Evolutionary conservation across 148 eudicot species (phyloP).

Genomic region (Rhododendron molle): DNA sequence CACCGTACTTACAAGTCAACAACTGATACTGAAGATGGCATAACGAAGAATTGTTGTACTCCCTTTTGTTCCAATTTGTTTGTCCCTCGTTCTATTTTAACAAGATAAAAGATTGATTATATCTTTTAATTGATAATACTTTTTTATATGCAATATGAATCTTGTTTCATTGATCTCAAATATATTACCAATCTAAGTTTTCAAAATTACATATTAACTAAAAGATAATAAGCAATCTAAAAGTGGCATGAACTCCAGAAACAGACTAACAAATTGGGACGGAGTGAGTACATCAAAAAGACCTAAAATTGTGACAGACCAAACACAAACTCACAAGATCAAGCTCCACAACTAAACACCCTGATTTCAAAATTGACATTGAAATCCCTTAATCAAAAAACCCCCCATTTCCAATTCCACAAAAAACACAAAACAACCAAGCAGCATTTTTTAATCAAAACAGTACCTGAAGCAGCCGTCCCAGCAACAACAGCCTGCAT

Average conservation of each 20-base stretch:
- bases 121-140: no score
- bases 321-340: not conserved
- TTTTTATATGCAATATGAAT: no score
- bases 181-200: no score
- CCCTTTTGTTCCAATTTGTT: no score
- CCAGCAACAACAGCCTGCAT: slow-evolving; percentile 83
- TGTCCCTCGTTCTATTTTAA: no score
- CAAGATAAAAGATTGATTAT: no score
- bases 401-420: not conserved
- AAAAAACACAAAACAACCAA: slow-evolving; percentile 23
- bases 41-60: not conserved
- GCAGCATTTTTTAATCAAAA: not conserved
- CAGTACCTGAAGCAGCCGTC: slow-evolving; percentile 46
- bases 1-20: not conserved
- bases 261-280: not conserved
- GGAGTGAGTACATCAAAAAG: not conserved
- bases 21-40: not conserved
- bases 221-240: not conserved
- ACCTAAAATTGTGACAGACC: not conserved
- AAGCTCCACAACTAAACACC: not conserved
- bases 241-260: not conserved
- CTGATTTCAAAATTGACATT: not conserved
- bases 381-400: not conserved
- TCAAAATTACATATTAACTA: no score
- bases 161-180: no score